These are phyloP conservation scores for Geotrichum candidum DNA, from an alignment of 1,139 yeast species.

Conservation along the genomic window DNA sequence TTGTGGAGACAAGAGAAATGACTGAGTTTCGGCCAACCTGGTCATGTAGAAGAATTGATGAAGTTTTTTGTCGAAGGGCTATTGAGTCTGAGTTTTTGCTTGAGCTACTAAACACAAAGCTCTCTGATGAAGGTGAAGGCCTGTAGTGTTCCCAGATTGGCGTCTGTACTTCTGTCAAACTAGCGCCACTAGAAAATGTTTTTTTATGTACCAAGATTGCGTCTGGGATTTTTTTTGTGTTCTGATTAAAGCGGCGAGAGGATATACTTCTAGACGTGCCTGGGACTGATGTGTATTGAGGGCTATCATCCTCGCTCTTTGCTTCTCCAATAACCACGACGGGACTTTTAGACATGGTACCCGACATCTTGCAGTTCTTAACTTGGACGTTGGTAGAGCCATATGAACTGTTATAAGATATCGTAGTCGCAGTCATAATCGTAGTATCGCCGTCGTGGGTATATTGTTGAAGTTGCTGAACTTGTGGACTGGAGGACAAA, in stretches of 20 bases:
- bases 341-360: not conserved
- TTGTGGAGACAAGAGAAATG: not conserved
- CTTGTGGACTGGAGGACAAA: not conserved
- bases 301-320: not conserved
- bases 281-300: not conserved
- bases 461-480: not conserved
- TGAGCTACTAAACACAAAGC: not conserved
- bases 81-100: not conserved
- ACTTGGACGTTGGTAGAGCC: not conserved
- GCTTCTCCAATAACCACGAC: not conserved
- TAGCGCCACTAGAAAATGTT: not conserved
- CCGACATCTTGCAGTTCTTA: not conserved
- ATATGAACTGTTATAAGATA: not conserved
- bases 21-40: not conserved
- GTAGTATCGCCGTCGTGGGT: not conserved
- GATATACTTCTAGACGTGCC: not conserved
- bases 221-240: not conserved
- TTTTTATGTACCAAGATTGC: not conserved
- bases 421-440: not conserved
- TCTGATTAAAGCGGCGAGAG: not conserved
- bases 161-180: not conserved
- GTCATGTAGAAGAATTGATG: not conserved
- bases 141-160: not conserved
- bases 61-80: not conserved
- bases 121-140: not conserved